These are phyloP conservation scores for Fusarium nelsonii DNA, from an alignment of 2,329 filamentous ascomycete species.

Conservation along the genomic window DNA sequence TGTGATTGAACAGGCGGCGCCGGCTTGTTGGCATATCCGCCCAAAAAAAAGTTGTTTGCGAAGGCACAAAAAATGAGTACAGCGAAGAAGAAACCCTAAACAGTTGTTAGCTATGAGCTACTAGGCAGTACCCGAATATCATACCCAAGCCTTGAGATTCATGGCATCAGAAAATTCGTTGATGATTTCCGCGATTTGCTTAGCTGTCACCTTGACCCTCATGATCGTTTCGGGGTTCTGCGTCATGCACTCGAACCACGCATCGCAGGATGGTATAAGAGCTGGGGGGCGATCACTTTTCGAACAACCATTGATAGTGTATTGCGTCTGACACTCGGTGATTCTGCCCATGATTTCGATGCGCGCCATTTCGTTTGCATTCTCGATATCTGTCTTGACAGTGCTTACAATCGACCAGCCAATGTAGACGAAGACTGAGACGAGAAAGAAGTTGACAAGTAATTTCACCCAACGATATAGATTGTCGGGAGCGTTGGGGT, in stretches of 20 bases:
- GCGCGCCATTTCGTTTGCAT: conserved; percentile 77
- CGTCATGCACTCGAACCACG: conserved; percentile 91
- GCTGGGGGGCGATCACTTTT: conserved; percentile 78
- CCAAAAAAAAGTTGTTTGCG: conserved; percentile 64
- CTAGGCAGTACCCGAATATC: conserved; percentile 38
- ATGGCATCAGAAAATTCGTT: conserved; percentile 94
- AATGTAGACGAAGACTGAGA: conserved; percentile 70
- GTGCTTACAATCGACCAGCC: conserved; percentile 77
- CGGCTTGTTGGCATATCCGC: conserved; percentile 50
- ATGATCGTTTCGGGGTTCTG: conserved; percentile 83
- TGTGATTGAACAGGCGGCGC: conserved; percentile 47
- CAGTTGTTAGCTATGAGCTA: conserved; percentile 23
- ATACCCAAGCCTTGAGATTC: conserved; percentile 79
- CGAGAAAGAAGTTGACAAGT: conserved; percentile 73
- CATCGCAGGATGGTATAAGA: conserved; percentile 77
- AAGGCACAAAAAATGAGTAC: conserved; percentile 62
- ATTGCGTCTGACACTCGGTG: conserved; percentile 78
- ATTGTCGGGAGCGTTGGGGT: conserved; percentile 70
- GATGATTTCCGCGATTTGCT: conserved; percentile 91
- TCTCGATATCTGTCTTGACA: conserved; percentile 79
- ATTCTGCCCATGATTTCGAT: conserved; percentile 79
- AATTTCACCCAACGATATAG: conserved; percentile 71
- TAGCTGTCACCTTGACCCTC: conserved; percentile 82
- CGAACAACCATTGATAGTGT: conserved; percentile 79
- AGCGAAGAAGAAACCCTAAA: conserved; percentile 64